These are phyloP conservation scores for Glaciozyma martinii DNA, from an alignment of 768 basidiomycete species.

Conservation along the genomic window DNA sequence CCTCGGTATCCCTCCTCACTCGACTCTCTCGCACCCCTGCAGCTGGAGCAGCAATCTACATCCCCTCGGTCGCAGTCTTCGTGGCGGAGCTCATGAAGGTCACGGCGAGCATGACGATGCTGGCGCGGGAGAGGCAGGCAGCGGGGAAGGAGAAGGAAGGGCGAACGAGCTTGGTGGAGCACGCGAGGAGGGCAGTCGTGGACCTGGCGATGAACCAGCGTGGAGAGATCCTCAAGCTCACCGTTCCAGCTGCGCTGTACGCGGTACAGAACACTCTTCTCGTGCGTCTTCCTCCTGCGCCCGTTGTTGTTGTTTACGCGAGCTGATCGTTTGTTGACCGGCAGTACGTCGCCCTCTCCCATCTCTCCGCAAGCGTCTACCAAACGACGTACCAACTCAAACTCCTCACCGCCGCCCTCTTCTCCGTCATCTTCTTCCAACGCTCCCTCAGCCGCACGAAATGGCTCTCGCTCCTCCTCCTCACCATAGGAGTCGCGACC, in stretches of 20 bases:
- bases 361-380: constrained; percentile 91
- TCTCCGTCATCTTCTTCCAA: constrained; percentile 31
- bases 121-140: constrained; percentile 34
- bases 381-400: constrained; percentile 95
- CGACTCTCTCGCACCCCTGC: constrained; percentile 67
- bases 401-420: constrained; percentile 34
- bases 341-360: constrained; percentile 83
- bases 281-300: constrained; percentile 2
- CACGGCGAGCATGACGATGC: constrained; percentile 68
- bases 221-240: constrained; percentile 52
- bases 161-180: neutral
- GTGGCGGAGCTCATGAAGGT: constrained; percentile 88
- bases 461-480: constrained; percentile 75
- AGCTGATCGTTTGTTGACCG: constrained; percentile 35
- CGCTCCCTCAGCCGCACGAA: constrained; percentile 52
- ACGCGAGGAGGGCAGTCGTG: neutral
- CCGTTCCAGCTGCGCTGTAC: constrained; percentile 89
- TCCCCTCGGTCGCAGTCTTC: constrained; percentile 80
- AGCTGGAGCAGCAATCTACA: constrained; percentile 46
- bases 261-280: constrained; percentile 43
- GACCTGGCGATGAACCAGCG: constrained; percentile 11
- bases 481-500: constrained; percentile 57
- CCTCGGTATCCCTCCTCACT: constrained; percentile 81
- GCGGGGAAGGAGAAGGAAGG: neutral
- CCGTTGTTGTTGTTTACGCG: neutral